These are phyloP conservation scores for Leptomonas seymouri DNA, from an alignment of 208 protist genomes.

Conservation along the genomic window DNA sequence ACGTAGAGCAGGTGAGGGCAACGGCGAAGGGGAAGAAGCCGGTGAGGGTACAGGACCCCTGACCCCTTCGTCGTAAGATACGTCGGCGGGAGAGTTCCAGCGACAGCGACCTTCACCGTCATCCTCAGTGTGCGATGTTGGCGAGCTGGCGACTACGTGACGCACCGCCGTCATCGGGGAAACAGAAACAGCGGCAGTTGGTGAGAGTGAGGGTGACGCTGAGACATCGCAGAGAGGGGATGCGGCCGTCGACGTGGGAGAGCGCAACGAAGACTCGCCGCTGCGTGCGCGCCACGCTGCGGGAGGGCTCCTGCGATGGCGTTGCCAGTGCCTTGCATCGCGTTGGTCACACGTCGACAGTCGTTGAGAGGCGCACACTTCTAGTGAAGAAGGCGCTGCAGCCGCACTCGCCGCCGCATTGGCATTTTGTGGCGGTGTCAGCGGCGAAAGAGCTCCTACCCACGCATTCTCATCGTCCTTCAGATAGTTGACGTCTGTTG, in stretches of 20 bases:
- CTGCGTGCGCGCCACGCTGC: background rate
- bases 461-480: constrained; percentile 3
- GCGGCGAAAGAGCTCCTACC: constrained; percentile 19
- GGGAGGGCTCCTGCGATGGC: background rate
- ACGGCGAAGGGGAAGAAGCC: too few species aligned
- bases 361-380: background rate
- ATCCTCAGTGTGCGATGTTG: too few species aligned
- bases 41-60: background rate
- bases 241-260: background rate
- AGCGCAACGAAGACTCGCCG: too few species aligned
- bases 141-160: too few species aligned
- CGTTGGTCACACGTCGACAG: background rate
- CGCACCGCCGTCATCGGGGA: constrained; percentile 23
- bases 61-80: background rate
- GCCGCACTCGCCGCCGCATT: background rate
- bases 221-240: background rate
- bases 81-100: background rate
- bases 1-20: too few species aligned
- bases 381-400: background rate
- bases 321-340: background rate
- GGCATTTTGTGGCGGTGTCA: constrained; percentile 17
- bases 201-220: background rate
- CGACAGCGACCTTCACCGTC: background rate
- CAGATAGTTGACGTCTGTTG: background rate
- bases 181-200: constrained; percentile 10